Evolutionary conservation across 768 basidiomycete genomes (phyloP), one percentile per base, ranked within the genome.

Genomic region (Pisolithus marmoratus): DNA sequence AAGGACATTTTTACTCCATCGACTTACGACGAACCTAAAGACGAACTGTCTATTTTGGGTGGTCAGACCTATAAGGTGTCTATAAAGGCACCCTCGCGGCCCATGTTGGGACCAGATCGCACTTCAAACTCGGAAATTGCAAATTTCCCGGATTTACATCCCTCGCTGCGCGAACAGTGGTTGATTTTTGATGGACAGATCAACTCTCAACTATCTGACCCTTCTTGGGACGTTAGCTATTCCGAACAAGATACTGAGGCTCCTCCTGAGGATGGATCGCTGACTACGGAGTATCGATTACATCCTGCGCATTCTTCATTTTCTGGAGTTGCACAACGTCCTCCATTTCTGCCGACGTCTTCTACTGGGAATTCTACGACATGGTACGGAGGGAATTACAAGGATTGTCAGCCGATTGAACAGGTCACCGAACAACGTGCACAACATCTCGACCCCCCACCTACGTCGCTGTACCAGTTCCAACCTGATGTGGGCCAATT

Each of bases 11-110:
- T 87, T 64, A 70, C 74, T 20, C 71, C 77, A 8, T 78, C 82
- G 0, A 55, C 68, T 12, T 55, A 63, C 11, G 67, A 70, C 23
- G 77, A 76, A 37, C 65, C 70, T n/a, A 76, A 81, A 50, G 87
- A 89, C 61, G 86, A 88, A 60, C 67, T 90, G 22, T 78, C 81
- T 6, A 85, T 89, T 23, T 89, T 89, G 64, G 81, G 85, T 46
- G 87, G 87, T n/a, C 79, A 81, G 59, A 87, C 82, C 9, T 79
- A 85, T 54, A 85, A 80, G 0, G 71, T 88, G 22, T 70, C 72
- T 8, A 82, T 80, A 0, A 80, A 78, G 51, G 60, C 62, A 1
- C 51, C 71, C 5, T 58, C 62, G 7, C 49, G 60, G 15, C 58
- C 54, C 11, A 41, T 54, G 42, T 34, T 53, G 8, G 46, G 48